Conservation (phyloP, 1,284 basidiomycete species). For the Rhodotorula sp. region DNA sequence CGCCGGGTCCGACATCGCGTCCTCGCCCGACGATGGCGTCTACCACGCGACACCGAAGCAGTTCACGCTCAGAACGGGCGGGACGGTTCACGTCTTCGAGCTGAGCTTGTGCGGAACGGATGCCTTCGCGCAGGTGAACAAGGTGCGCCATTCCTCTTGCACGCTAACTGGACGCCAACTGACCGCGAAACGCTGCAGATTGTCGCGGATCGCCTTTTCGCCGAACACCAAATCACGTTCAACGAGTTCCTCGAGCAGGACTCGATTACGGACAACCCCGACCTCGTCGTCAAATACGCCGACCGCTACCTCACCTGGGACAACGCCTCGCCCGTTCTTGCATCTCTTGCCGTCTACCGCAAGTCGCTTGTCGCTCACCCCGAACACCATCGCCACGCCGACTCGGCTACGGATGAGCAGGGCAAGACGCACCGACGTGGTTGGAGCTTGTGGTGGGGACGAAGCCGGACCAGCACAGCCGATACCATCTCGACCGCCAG, state of each 20-base stretch:
- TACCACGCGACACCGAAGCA: constrained; percentile 38
- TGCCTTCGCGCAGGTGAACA: constrained; percentile 43
- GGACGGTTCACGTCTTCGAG: constrained; percentile 54
- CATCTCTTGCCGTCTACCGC: constrained; percentile 54
- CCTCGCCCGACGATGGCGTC: constrained; percentile 27
- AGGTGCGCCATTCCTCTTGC: constrained; percentile 12
- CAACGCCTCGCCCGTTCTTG: constrained; percentile 53
- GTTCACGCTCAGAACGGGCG: constrained; percentile 53
- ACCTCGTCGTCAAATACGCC: constrained; percentile 54
- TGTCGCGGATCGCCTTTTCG: constrained; percentile 48
- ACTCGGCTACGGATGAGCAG: neutral
- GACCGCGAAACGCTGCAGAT: constrained; percentile 15
- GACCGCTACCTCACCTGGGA: constrained; percentile 55
- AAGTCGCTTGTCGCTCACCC: constrained; percentile 49
- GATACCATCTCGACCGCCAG: constrained; percentile 4
- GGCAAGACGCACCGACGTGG: constrained; percentile 12
- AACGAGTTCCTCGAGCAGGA: constrained; percentile 54
- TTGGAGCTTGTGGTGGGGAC: constrained; percentile 37
- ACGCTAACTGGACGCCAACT: too few relatives aligned
- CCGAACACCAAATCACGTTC: constrained; percentile 53
- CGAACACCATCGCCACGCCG: constrained; percentile 29
- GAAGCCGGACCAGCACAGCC: constrained; percentile 5
- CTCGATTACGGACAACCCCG: constrained; percentile 53
- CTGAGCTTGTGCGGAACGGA: constrained; percentile 50
- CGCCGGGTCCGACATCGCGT: constrained; percentile 13